Evolutionary conservation across 805 yeast genomes (phyloP), one percentile per base, ranked within the genome.

Genomic region (Kazachstania psychrophila): DNA sequence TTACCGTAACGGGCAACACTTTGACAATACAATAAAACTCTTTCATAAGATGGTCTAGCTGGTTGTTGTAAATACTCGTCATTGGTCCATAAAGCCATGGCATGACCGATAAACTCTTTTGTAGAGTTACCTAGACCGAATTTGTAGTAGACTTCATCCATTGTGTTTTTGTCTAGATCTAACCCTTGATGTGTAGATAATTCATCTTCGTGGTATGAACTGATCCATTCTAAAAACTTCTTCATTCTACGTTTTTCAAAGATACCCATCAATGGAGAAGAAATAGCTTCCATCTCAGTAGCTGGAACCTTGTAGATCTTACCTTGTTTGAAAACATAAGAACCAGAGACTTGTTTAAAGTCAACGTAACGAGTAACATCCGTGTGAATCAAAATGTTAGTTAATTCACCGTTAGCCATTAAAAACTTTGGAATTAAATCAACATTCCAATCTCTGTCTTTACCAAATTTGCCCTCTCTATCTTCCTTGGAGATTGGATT

Each of bases 381-480:
- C 17, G 98, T 92, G 60, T 89, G 96, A 24, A 85, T 87, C 48
- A 92, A 73, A 49, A 92, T 92, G 60, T 89, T 89, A 45, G 96
- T 92, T 61, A 92, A 74, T 59, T 89, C 98, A 28, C 98, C 98
- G 56, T 87, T 85, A 38, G 96, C 88, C 98, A 92, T 92, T 49
- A 92, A 68, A 51, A 92, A 88, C 65, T 92, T 92, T 30, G 98
- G 98, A 54, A 92, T 86, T 64, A 92, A 71, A 59, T 92, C 98
- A 36, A 92, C 92, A 63, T 94, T 87, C 96, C 97, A 92, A 61
- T 92, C 97, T 46, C 97, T 75, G 55, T 86, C 95, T 54, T 94
- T 77, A 35, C 98, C 97, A 44, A 78, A 73, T 44, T 75, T 71
- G 15, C 68, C 69, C 43, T 79, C 81, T 28, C 85, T 79, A 37